These are phyloP conservation scores for Cystofilobasidium macerans DNA, from an alignment of 768 basidiomycete genomes.

Conservation along the genomic window DNA sequence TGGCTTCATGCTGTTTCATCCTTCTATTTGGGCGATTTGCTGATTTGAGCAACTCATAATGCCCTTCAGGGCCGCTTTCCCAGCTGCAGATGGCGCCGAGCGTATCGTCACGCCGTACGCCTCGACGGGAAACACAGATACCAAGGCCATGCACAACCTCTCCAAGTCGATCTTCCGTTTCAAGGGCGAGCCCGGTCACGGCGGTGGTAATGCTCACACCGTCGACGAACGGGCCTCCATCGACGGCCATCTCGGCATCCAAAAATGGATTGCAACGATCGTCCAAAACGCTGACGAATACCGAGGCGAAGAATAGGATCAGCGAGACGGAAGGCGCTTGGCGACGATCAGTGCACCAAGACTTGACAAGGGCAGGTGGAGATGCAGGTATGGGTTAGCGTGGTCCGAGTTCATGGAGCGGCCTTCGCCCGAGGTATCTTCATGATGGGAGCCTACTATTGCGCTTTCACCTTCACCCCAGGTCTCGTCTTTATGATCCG, in stretches of 20 bases:
- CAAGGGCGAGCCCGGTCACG: not conserved
- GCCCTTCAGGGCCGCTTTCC: slow-evolving; percentile 1
- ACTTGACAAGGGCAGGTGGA: too few relatives aligned
- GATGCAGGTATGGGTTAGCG: too few relatives aligned
- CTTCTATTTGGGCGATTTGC: not conserved
- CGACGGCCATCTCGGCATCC: slow-evolving; percentile 31
- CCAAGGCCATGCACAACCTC: slow-evolving; percentile 14
- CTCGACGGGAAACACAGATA: slow-evolving; percentile 10
- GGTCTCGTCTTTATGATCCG: too few relatives aligned
- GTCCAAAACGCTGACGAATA: slow-evolving; percentile 36
- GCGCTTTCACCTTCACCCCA: too few relatives aligned
- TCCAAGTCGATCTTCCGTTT: slow-evolving; percentile 13
- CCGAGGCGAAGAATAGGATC: slow-evolving; percentile 31
- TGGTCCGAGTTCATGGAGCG: too few relatives aligned
- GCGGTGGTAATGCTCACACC: not conserved
- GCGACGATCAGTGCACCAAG: too few relatives aligned
- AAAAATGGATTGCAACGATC: slow-evolving; percentile 36
- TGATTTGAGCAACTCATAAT: not conserved
- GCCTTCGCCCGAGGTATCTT: too few relatives aligned
- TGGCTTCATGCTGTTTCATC: not conserved
- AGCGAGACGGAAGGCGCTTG: too few relatives aligned
- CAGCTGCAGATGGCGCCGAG: not conserved
- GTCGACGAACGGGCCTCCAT: slow-evolving; percentile 36
- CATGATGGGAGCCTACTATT: too few relatives aligned
- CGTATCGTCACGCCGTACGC: not conserved